Evolutionary conservation across 352 stramenopile genomes (phyloP).

Genomic region (Globisporangium camurandrum): DNA sequence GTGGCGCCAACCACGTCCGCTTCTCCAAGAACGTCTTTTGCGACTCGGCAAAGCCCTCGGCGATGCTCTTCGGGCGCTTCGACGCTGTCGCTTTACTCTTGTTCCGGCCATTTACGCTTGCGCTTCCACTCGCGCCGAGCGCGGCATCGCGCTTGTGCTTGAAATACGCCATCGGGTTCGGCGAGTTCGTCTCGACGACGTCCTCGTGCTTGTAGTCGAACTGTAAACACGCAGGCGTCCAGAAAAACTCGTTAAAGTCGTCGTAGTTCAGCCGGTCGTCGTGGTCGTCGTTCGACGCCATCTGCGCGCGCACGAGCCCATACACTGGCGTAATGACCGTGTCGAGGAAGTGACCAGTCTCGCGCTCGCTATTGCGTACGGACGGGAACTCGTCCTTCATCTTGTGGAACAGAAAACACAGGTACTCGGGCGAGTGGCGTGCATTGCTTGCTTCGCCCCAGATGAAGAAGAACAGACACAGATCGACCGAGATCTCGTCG

Average conservation of each 20-base stretch:
- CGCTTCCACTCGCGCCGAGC: slow-evolving; percentile 19
- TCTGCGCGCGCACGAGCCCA: slow-evolving; percentile 68
- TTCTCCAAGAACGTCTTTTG: slow-evolving; percentile 98
- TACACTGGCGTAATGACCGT: slow-evolving; percentile 97
- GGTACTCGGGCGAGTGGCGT: slow-evolving; percentile 95
- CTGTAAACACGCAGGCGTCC: slow-evolving; percentile 92
- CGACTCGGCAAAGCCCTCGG: slow-evolving; percentile 81
- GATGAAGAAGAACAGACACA: slow-evolving; percentile 97
- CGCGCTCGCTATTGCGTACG: slow-evolving; percentile 56
- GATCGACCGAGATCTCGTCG: slow-evolving; percentile 81
- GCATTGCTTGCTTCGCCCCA: slow-evolving; percentile 98
- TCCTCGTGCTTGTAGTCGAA: slow-evolving; percentile 92
- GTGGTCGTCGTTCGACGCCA: slow-evolving; percentile 90
- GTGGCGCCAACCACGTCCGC: slow-evolving; percentile 92
- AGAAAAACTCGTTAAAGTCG: slow-evolving; percentile 99
- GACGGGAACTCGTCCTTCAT: slow-evolving; percentile 83
- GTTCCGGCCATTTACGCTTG: too few relatives aligned
- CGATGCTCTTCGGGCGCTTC: slow-evolving; percentile 75
- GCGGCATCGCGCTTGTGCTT: slow-evolving; percentile 28
- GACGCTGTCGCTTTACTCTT: too few relatives aligned
- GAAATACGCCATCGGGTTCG: slow-evolving; percentile 51
- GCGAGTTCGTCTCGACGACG: slow-evolving; percentile 62
- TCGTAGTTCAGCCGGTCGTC: slow-evolving; percentile 97
- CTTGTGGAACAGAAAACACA: slow-evolving; percentile 98
- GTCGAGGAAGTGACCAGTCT: slow-evolving; percentile 96